Base-by-base conservation (phyloP, 768 basidiomycete species). In the Hemileccinum rubropunctum region DNA sequence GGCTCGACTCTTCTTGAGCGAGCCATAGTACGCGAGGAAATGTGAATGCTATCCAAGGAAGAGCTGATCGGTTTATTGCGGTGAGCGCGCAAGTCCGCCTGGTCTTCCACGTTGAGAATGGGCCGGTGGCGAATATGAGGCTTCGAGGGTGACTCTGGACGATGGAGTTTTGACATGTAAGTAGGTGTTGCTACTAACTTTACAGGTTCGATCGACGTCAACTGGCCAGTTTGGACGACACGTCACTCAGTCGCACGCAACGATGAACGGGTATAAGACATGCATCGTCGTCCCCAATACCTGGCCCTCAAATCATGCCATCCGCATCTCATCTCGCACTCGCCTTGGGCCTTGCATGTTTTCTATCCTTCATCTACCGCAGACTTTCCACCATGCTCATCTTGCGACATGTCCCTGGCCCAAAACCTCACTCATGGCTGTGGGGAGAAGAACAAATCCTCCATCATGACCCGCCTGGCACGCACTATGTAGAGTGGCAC, bases 361-460 rank as follows among this genome's bases (percentile, higher is more conserved):
- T 76, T 15, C 40, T 64, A 33, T 74, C 67, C 45, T 64, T 68
- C 56, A 38, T 71, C 39, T 28, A 68, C 36, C 71, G 69, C 48
- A 61, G 69, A n/a, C 17, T 76, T 39, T 66, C 63, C 18, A 54
- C 61, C 52, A 57, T 69, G 1, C 47, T 65, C 28, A 46, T 63
- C 23, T 67, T 84, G 44, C 57, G 69, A 50, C 71, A 76, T 52
- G 64, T 84, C 30, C 80, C 80, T 14, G 82, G 83, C 2, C 83
- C 83, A 10, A 61, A 57, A 17, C 28, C 68, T 7, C 71, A 69
- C 23, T 83, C 80, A 26, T 64, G 74, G 48, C 51, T 84, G 3
- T 84, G 83, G 83, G 83, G 83, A 1, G 76, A 83, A 55, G 82
- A 83, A 57, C 79, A 79, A 75, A 54, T 68, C 14, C 75, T 84